phyloP scores from a whole-genome alignment of 495 filamentous ascomycete genomes.

The Hypoxylon fuscum region DNA sequence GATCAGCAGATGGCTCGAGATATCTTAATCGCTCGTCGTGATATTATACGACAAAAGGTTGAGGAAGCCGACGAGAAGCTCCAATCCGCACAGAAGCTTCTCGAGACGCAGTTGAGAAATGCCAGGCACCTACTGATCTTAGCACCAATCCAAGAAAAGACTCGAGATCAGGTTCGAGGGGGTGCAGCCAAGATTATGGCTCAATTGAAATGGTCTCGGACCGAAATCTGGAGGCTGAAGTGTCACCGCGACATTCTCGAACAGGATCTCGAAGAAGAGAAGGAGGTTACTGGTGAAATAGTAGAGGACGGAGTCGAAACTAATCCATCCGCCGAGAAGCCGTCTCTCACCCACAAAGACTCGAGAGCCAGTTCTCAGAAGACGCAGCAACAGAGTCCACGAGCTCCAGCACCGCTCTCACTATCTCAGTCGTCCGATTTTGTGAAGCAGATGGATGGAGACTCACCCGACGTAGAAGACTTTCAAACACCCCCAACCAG shows the following conservation, averaged over 20 bases:
- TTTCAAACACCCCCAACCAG: conserved; percentile 59
- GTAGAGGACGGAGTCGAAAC: conserved; percentile 35
- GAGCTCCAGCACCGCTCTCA: conserved; percentile 45
- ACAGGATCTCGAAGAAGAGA: conserved; percentile 84
- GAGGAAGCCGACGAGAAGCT: conserved; percentile 85
- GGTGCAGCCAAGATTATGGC: conserved; percentile 87
- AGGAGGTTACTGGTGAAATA: conserved; percentile 49
- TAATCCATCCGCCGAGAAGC: conserved; percentile 27
- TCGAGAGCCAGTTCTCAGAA: conserved; percentile 39
- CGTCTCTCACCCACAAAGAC: conserved; percentile 38
- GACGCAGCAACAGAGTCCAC: conserved; percentile 41
- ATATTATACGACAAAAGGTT: conserved; percentile 85
- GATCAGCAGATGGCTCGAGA: conserved; percentile 84
- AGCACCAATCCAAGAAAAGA: conserved; percentile 86
- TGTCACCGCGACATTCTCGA: conserved; percentile 90
- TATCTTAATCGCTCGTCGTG: conserved; percentile 78
- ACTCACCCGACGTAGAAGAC: conserved; percentile 50
- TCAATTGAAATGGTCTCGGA: conserved; percentile 89
- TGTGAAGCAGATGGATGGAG: conserved; percentile 43
- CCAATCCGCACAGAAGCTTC: conserved; percentile 71
- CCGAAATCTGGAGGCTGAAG: conserved; percentile 90
- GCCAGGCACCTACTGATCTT: conserved; percentile 91
- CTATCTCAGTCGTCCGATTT: conserved; percentile 41
- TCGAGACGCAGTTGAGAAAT: conserved; percentile 86
- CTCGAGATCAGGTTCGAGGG: conserved; percentile 83